phyloP scores from a whole-genome alignment of 73 alveolate genomes.

The Uronychia setigera region DNA sequence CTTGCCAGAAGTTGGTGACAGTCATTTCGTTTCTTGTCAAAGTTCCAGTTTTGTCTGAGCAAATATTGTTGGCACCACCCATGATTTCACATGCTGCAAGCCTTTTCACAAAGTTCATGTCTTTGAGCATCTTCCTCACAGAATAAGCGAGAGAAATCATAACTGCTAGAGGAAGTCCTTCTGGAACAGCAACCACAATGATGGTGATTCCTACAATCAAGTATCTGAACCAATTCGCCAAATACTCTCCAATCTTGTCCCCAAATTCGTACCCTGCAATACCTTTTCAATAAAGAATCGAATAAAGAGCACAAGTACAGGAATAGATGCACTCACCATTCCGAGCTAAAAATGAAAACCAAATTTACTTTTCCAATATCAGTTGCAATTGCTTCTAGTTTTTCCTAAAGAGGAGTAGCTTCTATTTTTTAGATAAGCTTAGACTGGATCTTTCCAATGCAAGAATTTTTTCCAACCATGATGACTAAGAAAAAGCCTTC shows the following conservation, averaged over 20 bases:
- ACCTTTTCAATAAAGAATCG: slow-evolving; percentile 51
- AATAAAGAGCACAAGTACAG: slow-evolving; percentile 64
- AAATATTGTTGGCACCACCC: slow-evolving; percentile 95
- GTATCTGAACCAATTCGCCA: slow-evolving; percentile 30
- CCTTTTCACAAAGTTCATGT: slow-evolving; percentile 86
- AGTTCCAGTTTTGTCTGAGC: slow-evolving; percentile 97
- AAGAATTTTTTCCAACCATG: slow-evolving; percentile 71
- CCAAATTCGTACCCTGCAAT: slow-evolving; percentile 46
- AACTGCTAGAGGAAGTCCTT: slow-evolving; percentile 96
- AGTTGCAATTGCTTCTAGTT: slow-evolving; percentile 88
- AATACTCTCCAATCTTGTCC: slow-evolving; percentile 33
- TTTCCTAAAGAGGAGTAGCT: slow-evolving; percentile 87
- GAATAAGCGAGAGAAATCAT: slow-evolving; percentile 91
- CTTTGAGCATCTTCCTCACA: slow-evolving; percentile 89
- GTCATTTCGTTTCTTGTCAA: slow-evolving; percentile 89
- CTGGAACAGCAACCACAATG: slow-evolving; percentile 96
- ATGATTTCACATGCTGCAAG: slow-evolving; percentile 91
- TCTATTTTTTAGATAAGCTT: slow-evolving; percentile 68
- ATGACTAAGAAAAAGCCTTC: slow-evolving; percentile 70
- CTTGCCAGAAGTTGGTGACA: slow-evolving; percentile 70
- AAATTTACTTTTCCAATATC: slow-evolving; percentile 72
- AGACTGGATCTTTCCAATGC: slow-evolving; percentile 78
- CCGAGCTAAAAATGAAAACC: slow-evolving; percentile 57
- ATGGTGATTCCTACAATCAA: slow-evolving; percentile 90
- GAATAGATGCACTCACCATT: slow-evolving; percentile 73